phyloP scores from a whole-genome alignment of 345 rosid genomes.

The Microthlaspi erraticum region DNA sequence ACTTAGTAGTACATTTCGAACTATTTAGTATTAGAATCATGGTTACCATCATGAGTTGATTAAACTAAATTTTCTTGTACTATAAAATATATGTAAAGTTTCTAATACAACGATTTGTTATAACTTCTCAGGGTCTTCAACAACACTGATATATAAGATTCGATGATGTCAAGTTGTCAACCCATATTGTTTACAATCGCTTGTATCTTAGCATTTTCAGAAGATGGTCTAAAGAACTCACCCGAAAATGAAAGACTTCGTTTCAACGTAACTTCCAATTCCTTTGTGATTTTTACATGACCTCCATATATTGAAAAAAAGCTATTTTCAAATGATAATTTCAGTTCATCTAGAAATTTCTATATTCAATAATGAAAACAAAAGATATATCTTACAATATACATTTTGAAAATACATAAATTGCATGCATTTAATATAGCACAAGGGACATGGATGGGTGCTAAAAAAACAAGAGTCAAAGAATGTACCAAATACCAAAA shows the following conservation, averaged over 20 bases:
- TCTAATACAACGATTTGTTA: no score
- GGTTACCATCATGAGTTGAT: background rate
- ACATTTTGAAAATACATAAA: conserved; percentile 15
- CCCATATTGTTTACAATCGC: background rate
- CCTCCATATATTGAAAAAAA: background rate
- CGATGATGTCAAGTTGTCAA: background rate
- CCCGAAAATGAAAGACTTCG: background rate
- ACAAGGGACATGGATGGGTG: conserved; percentile 45
- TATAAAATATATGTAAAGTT: no score
- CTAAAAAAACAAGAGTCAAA: conserved; percentile 39
- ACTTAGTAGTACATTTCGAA: background rate
- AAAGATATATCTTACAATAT: conserved; percentile 13
- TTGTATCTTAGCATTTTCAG: background rate
- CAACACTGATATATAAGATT: background rate
- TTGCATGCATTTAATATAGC: conserved; percentile 48
- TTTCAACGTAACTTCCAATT: background rate
- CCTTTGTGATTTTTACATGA: background rate
- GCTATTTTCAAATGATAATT: background rate
- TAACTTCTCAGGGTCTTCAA: no score
- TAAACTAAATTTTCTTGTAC: no score
- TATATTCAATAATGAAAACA: background rate
- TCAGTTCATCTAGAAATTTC: background rate
- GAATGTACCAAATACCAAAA: conserved; percentile 40
- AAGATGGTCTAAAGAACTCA: background rate
- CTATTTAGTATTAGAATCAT: background rate